These are phyloP conservation scores for Croton laevigatus DNA, from an alignment of 441 rosid genomes.

Conservation along the genomic window DNA sequence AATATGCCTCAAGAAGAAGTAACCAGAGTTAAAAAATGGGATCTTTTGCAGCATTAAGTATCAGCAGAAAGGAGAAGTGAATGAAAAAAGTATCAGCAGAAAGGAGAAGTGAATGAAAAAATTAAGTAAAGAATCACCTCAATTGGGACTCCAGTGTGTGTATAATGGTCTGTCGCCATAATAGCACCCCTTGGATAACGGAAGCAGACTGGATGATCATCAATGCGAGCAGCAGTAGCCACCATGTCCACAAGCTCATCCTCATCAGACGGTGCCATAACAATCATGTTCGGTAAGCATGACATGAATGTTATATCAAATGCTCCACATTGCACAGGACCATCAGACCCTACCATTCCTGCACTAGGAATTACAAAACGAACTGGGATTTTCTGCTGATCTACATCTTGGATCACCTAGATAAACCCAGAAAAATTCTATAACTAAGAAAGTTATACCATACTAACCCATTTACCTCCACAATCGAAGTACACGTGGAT, in stretches of 20 bases:
- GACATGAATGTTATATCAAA: slow-evolving; percentile 93
- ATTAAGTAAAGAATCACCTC: slow-evolving; percentile 46
- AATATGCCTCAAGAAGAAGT: background rate
- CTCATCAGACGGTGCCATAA: slow-evolving; percentile 94
- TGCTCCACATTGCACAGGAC: slow-evolving; percentile 82
- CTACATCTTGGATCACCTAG: slow-evolving; percentile 89
- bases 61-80: slow-evolving; percentile 9
- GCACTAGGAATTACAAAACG: slow-evolving; percentile 87
- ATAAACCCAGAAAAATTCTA: slow-evolving; percentile 5
- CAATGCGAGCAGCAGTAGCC: slow-evolving; percentile 63
- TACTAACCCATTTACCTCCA: background rate
- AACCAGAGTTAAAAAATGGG: background rate
- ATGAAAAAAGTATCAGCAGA: slow-evolving; percentile 11
- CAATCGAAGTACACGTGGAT: background rate
- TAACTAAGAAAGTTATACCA: slow-evolving; percentile 12
- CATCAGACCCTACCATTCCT: slow-evolving; percentile 89
- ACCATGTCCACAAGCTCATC: slow-evolving; percentile 88
- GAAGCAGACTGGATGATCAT: slow-evolving; percentile 84
- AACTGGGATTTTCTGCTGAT: slow-evolving; percentile 79
- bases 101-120: slow-evolving; percentile 6
- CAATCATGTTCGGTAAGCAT: slow-evolving; percentile 92
- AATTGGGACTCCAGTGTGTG: slow-evolving; percentile 52
- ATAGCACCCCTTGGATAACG: slow-evolving; percentile 85
- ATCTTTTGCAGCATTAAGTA: slow-evolving; percentile 1
- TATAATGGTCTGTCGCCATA: slow-evolving; percentile 42